These are phyloP conservation scores for Gaeumannomyces sp. DNA, from an alignment of 2,329 filamentous ascomycete genomes.

Conservation along the genomic window DNA sequence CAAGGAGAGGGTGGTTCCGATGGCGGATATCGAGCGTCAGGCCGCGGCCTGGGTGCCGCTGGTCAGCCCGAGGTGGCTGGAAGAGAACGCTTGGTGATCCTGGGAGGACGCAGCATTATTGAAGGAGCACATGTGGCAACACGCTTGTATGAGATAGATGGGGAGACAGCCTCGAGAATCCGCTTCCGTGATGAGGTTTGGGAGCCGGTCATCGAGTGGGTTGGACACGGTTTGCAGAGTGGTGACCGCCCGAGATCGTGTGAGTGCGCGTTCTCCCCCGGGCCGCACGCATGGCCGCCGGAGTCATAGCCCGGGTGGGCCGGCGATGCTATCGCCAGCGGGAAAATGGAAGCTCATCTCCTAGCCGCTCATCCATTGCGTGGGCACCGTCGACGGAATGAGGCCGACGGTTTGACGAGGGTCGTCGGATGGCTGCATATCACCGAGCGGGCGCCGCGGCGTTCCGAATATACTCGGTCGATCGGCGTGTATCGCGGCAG, in stretches of 20 bases:
- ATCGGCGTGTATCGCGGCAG: background rate
- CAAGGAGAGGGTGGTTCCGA: background rate
- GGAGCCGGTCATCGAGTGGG: too few species aligned
- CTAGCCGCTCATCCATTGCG: background rate
- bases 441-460: background rate
- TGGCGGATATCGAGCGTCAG: background rate
- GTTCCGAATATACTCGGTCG: slow-evolving; percentile 1
- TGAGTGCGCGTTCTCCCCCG: background rate
- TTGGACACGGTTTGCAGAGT: background rate
- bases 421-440: background rate
- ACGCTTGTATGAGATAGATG: background rate
- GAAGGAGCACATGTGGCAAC: background rate
- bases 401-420: background rate
- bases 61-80: background rate
- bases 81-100: too few species aligned
- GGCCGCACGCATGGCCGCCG: background rate
- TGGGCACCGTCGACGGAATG: background rate
- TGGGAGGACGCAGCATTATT: background rate
- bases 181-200: background rate
- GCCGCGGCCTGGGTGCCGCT: too few species aligned
- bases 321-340: background rate
- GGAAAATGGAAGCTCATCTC: background rate
- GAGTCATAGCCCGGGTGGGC: background rate
- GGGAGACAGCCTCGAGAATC: background rate
- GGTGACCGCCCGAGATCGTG: background rate